Base-by-base conservation (phyloP, 768 basidiomycete species). In the Mycena amicta region DNA sequence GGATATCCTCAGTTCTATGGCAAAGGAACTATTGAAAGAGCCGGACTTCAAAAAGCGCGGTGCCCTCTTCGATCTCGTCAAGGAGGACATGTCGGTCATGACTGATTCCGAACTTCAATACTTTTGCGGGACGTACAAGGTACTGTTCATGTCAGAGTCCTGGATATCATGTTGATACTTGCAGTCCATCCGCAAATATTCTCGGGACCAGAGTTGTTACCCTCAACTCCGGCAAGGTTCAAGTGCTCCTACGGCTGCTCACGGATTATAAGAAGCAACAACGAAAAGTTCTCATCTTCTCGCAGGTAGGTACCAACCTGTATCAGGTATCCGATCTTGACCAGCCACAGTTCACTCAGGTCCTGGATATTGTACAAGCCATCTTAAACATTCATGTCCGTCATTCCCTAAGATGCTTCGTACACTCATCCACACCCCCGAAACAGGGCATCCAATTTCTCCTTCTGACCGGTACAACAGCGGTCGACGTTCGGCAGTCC, bases 81-180 rank as follows among this genome's bases (percentile, higher is more conserved):
- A 93, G 69, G 97, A 99, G 72, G 97, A 99, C 72, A 93, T 99
- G 91, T 85, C 91, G 65, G 89, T 97, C 20, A 98, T 98, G 96
- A 96, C 94, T 43, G 97, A 99, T 73, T 89, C 94, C 6, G 97
- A 98, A 74, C 78, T 99, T 31, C 93, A 97, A 67, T 74, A 84
- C 40, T 96, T 95, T 70, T 91, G 90, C 67, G 81, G 83, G 50
- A 85, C 86, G 12, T 96, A 96, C 76, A 93, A 92, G 83, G 94
- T 94, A n/a, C n/a, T n/a, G n/a, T n/a, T n/a, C n/a, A n/a, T n/a
- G n/a, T n/a, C n/a, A n/a, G n/a, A n/a, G n/a, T n/a, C n/a, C n/a
- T n/a, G n/a, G n/a, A n/a, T n/a, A n/a, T n/a, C n/a, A n/a, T n/a
- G n/a, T n/a, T n/a, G n/a, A n/a, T n/a, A 37, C 18, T 29, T 50